Conservation (phyloP, 306 rosid genomes). For the Trifolium dubium region DNA sequence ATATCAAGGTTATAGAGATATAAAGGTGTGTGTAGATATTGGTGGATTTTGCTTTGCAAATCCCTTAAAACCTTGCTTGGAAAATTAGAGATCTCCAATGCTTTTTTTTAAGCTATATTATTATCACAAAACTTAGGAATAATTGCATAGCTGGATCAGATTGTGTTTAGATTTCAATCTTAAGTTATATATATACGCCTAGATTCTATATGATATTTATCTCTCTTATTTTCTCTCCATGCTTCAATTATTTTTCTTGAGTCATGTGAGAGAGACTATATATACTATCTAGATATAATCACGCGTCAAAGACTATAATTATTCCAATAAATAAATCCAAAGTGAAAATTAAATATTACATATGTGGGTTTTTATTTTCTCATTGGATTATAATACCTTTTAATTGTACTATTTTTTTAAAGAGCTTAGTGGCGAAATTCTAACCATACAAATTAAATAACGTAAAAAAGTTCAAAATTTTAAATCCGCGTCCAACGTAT, state of each 20-base stretch:
- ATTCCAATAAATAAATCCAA: neutral
- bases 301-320: neutral
- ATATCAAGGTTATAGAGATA: constrained; percentile 6
- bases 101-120: constrained; percentile 59
- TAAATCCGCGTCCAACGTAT: too few species aligned
- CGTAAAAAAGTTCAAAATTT: too few species aligned
- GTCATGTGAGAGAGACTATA: constrained; percentile 32
- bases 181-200: constrained; percentile 63
- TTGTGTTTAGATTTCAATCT: constrained; percentile 76
- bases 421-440: too few species aligned
- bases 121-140: constrained; percentile 54
- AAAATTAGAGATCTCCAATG: constrained; percentile 61
- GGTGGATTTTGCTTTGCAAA: constrained; percentile 46
- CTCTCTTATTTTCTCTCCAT: constrained; percentile 43
- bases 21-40: neutral
- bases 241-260: constrained; percentile 45
- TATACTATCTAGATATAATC: constrained; percentile 9
- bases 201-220: constrained; percentile 73
- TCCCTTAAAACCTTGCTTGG: constrained; percentile 54
- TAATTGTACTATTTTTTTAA: too few species aligned
- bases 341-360: neutral
- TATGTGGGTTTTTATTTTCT: neutral
- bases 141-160: constrained; percentile 99
- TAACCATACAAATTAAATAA: too few species aligned
- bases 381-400: too few species aligned